Percentiles rank a stretch among this genome's conserved stretches.
Conservation (phyloP, 192 early-diverging fungal genomes). For the Coemansia furcata region DNA sequence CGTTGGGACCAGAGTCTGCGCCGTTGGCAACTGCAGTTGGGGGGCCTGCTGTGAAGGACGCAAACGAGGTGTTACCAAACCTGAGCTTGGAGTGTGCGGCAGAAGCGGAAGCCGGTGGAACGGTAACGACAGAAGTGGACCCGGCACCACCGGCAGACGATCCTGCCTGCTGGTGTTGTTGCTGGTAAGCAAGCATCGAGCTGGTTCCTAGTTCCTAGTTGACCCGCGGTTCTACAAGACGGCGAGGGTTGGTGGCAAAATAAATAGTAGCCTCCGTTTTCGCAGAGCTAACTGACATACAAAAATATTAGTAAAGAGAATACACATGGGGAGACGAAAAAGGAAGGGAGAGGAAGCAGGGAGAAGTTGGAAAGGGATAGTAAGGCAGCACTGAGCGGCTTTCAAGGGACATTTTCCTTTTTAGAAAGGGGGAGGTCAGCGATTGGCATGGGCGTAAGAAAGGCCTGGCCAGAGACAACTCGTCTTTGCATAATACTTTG, state of each 20-base stretch:
- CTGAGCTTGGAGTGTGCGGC: conserved; percentile 42
- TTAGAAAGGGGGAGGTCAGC: conserved; percentile 1
- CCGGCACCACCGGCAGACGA: conserved; percentile 6
- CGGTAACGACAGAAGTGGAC: conserved; percentile 18
- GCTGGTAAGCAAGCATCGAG: conserved; percentile 50
- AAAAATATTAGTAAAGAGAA: conserved; percentile 3
- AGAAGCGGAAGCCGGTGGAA: conserved; percentile 34
- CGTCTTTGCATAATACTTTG: conserved; percentile 6
- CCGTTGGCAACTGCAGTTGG: neutral
- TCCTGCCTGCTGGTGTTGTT: conserved; percentile 32
- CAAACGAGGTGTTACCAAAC: conserved; percentile 41
- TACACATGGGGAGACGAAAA: neutral
- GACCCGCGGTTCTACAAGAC: conserved; percentile 1
- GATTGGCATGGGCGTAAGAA: neutral
- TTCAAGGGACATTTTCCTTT: conserved; percentile 1
- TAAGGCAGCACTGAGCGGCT: neutral
- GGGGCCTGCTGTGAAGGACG: neutral
- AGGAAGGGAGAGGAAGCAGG: neutral
- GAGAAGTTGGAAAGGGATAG: neutral
- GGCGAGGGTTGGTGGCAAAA: conserved; percentile 1
- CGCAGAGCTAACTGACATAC: conserved; percentile 6
- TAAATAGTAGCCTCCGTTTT: conserved; percentile 4
- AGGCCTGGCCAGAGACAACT: neutral
- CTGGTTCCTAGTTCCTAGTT: conserved; percentile 2
- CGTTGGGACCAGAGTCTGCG: neutral